Evolutionary conservation across 192 early-diverging fungal species (phyloP).

Genomic region (Coemansia sp.): DNA sequence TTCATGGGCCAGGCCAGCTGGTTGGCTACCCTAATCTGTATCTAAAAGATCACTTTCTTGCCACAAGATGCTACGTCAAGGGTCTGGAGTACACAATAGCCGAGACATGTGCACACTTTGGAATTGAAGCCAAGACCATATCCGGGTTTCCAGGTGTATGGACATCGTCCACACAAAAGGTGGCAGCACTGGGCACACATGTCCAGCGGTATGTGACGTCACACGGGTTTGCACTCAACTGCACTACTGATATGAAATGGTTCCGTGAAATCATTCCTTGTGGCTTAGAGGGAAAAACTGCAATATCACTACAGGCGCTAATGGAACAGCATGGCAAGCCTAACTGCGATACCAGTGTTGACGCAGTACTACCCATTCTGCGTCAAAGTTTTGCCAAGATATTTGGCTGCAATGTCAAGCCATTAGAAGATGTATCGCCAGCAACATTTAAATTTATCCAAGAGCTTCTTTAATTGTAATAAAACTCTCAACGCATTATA

Average conservation of each 20-base stretch:
- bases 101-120: constrained; percentile 64
- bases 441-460: constrained; percentile 23
- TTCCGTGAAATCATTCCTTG: constrained; percentile 91
- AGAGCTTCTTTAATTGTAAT: constrained; percentile 14
- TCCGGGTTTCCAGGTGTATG: constrained; percentile 89
- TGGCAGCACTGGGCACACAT: constrained; percentile 93
- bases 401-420: constrained; percentile 31
- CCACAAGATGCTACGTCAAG: constrained; percentile 75
- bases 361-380: constrained; percentile 20
- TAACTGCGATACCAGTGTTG: constrained; percentile 9
- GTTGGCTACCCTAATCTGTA: constrained; percentile 92
- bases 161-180: constrained; percentile 78
- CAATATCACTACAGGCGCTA: constrained; percentile 64
- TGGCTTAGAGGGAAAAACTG: constrained; percentile 74
- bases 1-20: constrained; percentile 96
- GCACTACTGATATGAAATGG: constrained; percentile 83
- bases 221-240: constrained; percentile 95
- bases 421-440: constrained; percentile 34
- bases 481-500: not conserved
- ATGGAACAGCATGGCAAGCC: constrained; percentile 5
- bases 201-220: constrained; percentile 83
- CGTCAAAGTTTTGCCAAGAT: constrained; percentile 30
- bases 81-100: constrained; percentile 77
- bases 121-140: constrained; percentile 60
- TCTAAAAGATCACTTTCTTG: constrained; percentile 67